phyloP scores from a whole-genome alignment of 768 basidiomycete genomes.

The Pleurotus salmoneostramineus region DNA sequence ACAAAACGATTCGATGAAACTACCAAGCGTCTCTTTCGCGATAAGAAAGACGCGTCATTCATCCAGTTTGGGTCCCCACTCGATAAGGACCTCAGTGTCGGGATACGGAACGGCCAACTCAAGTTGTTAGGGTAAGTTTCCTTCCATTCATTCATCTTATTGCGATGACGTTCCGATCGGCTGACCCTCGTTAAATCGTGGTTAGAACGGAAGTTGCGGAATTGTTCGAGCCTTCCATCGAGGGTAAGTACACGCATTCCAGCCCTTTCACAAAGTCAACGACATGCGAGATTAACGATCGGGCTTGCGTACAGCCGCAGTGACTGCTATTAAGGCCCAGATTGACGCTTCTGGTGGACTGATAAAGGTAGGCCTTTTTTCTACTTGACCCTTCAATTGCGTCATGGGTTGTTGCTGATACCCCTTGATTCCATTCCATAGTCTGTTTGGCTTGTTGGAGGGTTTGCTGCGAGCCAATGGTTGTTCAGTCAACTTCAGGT shows the following conservation, averaged over 20 bases:
- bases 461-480: constrained; percentile 82
- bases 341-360: constrained; percentile 64
- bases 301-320: constrained; percentile 36
- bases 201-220: constrained; percentile 52
- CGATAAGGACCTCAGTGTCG: constrained; percentile 67
- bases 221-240: constrained; percentile 76
- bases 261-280: too few relatives aligned
- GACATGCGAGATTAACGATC: too few relatives aligned
- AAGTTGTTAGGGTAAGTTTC: constrained; percentile 60
- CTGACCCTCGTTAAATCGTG: background rate
- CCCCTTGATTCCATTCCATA: constrained; percentile 19
- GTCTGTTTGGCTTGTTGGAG: constrained; percentile 84
- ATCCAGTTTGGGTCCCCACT: constrained; percentile 75
- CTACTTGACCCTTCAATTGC: background rate
- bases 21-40: constrained; percentile 75
- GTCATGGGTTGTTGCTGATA: background rate
- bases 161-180: background rate
- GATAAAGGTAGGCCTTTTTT: constrained; percentile 45
- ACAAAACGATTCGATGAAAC: constrained; percentile 80
- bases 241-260: constrained; percentile 27
- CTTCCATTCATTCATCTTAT: background rate
- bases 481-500: constrained; percentile 73
- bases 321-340: constrained; percentile 65
- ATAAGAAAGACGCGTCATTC: constrained; percentile 64
- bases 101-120: constrained; percentile 69